Evolutionary conservation across 2,329 filamentous ascomycete species (phyloP).

Genomic region (Thermochaetoides dissita): DNA sequence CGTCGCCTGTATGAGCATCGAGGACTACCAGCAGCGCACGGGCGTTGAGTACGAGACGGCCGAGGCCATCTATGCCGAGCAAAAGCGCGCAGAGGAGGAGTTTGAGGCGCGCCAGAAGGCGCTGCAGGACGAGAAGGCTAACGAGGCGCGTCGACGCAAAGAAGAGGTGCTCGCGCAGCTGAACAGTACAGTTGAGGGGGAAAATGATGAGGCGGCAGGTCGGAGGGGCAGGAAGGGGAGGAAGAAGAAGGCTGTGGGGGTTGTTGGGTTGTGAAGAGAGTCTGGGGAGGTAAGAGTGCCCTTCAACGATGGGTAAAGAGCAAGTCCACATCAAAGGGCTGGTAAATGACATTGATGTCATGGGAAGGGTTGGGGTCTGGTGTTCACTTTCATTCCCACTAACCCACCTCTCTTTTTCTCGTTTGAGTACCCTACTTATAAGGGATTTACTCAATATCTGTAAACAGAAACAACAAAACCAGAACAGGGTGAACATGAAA

Average conservation of each 20-base stretch:
- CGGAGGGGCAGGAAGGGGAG: slow-evolving; percentile 4
- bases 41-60: slow-evolving; percentile 40
- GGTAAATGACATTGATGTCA: too few species aligned
- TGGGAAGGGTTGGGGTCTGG: too few species aligned
- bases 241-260: slow-evolving; percentile 5
- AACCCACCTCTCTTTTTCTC: too few species aligned
- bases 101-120: slow-evolving; percentile 32
- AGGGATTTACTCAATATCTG: too few species aligned
- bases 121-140: slow-evolving; percentile 32
- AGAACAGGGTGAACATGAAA: too few species aligned
- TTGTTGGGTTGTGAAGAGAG: slow-evolving; percentile 2
- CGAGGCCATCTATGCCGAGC: slow-evolving; percentile 42
- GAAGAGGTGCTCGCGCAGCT: slow-evolving; percentile 30
- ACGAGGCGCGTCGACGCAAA: slow-evolving; percentile 32
- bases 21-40: slow-evolving; percentile 44
- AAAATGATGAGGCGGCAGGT: slow-evolving; percentile 5
- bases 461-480: too few species aligned
- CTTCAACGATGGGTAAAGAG: too few species aligned
- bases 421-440: too few species aligned
- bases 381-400: too few species aligned
- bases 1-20: slow-evolving; percentile 39
- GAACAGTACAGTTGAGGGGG: slow-evolving; percentile 6
- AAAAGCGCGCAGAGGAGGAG: slow-evolving; percentile 26
- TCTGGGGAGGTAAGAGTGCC: too few species aligned
- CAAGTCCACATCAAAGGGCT: too few species aligned